phyloP scores from a whole-genome alignment of 371 early-diverging fungal species.

The Lichtheimia ramosa region DNA sequence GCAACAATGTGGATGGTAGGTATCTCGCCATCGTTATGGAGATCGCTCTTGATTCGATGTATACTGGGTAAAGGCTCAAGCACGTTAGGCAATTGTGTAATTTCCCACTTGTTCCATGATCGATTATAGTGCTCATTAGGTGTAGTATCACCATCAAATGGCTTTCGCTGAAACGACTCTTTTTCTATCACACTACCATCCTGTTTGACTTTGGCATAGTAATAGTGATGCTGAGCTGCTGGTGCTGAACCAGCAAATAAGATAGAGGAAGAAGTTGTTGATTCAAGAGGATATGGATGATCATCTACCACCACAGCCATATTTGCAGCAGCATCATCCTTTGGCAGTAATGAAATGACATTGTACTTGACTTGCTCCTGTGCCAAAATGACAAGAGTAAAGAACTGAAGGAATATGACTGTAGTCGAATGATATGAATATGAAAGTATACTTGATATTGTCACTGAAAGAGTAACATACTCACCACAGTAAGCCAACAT shows the following conservation, averaged over 20 bases:
- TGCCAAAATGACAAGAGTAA: neutral
- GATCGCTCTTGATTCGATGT: conserved; percentile 15
- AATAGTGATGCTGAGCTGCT: conserved; percentile 9
- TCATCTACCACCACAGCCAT: conserved; percentile 21
- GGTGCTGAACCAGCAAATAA: conserved; percentile 19
- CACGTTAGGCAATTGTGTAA: neutral
- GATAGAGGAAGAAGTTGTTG: neutral
- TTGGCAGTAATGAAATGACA: neutral
- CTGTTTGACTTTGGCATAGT: neutral
- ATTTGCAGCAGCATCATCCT: neutral
- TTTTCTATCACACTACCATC: neutral
- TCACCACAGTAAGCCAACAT: no score
- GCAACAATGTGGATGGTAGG: conserved; percentile 14
- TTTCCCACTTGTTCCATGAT: neutral
- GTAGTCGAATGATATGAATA: no score
- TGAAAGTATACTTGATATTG: no score
- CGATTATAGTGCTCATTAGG: neutral
- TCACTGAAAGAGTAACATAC: no score
- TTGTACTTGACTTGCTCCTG: neutral
- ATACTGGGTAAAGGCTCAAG: conserved; percentile 7
- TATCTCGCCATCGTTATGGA: conserved; percentile 16
- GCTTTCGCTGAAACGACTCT: neutral
- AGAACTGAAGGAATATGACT: neutral
- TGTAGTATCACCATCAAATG: neutral
- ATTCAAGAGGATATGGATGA: conserved; percentile 10